Evolutionary conservation across 768 basidiomycete genomes (phyloP), one percentile per base, ranked within the genome.

Genomic region (Boletus rex-veris): DNA sequence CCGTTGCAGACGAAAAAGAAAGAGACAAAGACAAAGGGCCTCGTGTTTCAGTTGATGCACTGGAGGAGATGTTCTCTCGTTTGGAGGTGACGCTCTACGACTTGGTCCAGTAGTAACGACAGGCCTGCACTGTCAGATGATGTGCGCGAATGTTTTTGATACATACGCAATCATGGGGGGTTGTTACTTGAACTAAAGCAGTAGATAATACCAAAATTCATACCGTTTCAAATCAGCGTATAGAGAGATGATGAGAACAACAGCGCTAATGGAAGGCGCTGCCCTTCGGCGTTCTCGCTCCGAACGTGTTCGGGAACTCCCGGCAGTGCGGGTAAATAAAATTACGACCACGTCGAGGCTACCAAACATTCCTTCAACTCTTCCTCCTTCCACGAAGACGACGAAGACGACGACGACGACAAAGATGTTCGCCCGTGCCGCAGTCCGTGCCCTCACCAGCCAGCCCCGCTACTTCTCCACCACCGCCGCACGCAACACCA

Each of bases 381-480:
- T 45, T 48, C 9, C 50, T 44, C 50, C 40, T 52, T 54, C 64
- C 53, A 53, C 54, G 36, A 54, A 54, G 48, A 53, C 45, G 0
- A 44, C 47, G 1, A 61, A 59, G 44, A 51, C 59, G 31, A 48
- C 66, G 47, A 65, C 66, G 45, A 60, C 67, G 61, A 26, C 26
- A 74, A 60, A 58, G 21, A 91, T 92, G 90, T 74, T 90, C 60
- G 69, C 84, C 62, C 88, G 82, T 64, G 71, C 82, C 51, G 82
- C 82, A 64, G 68, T 77, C 68, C 86, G 86, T 62, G 66, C 80
- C 40, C 67, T 88, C 63, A 68, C 80, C 50, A 65, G 75, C 50
- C 79, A 79, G 36, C 70, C 83, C 57, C 84, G 88, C 66, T 74
- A 80, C 50, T 92, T 93, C 78, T 91, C 89, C 44, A 85, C 90